Evolutionary conservation across 352 stramenopile species (phyloP).

Genomic region (Globisporangium rhizosaccharum): DNA sequence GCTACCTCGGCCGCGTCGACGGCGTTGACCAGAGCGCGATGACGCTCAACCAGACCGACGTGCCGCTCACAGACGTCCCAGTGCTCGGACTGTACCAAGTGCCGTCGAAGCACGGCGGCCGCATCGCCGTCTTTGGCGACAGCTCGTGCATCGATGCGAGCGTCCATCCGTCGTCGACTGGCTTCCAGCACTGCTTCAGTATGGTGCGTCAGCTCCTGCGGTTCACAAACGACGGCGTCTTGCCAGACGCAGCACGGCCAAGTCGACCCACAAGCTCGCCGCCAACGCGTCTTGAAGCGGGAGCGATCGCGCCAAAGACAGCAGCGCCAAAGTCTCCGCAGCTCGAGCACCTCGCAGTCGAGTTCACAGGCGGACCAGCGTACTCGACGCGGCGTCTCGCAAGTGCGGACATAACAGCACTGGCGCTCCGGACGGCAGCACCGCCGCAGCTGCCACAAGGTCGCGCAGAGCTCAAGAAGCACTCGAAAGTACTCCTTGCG

Average conservation of each 20-base stretch:
- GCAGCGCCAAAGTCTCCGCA: not conserved
- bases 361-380: slow-evolving; percentile 22
- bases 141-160: slow-evolving; percentile 67
- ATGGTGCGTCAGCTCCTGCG: slow-evolving; percentile 53
- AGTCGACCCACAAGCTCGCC: not conserved
- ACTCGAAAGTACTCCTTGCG: slow-evolving; percentile 62
- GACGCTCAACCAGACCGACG: slow-evolving; percentile 43
- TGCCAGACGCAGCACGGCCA: slow-evolving; percentile 4
- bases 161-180: slow-evolving; percentile 26
- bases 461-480: slow-evolving; percentile 25
- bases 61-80: slow-evolving; percentile 28
- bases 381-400: not conserved
- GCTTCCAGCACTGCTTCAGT: slow-evolving; percentile 52
- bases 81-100: slow-evolving; percentile 68
- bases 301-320: not conserved
- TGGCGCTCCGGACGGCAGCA: slow-evolving; percentile 17
- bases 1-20: slow-evolving; percentile 56
- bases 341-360: slow-evolving; percentile 28
- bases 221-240: slow-evolving; percentile 52
- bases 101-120: slow-evolving; percentile 46
- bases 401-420: slow-evolving; percentile 7
- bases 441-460: slow-evolving; percentile 12
- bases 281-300: not conserved
- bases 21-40: slow-evolving; percentile 45
- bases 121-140: slow-evolving; percentile 74